Conservation (phyloP, 2,329 filamentous ascomycete species). For the Cadophora sp. region DNA sequence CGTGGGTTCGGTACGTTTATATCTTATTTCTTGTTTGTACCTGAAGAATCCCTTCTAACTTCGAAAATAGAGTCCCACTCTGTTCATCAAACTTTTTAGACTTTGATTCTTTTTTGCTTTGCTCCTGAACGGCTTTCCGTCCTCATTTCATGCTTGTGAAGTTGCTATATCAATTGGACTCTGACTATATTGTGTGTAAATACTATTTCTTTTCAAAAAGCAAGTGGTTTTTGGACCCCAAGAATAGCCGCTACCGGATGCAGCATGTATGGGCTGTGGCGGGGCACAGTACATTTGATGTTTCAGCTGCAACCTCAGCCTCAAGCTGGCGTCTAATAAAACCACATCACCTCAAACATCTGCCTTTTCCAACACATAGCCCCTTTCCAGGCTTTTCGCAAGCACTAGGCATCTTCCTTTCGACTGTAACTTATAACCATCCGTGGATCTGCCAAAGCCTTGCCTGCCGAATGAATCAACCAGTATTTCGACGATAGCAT, state of each 20-base stretch:
- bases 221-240: background rate
- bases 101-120: background rate
- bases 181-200: too few species aligned
- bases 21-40: background rate
- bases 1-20: constrained; percentile 11
- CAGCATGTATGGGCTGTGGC: constrained; percentile 8
- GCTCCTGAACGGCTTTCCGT: background rate
- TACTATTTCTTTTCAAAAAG: too few species aligned
- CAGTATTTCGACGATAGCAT: too few species aligned
- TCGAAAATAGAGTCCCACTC: background rate
- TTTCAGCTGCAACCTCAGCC: constrained; percentile 3
- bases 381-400: background rate
- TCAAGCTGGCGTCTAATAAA: constrained; percentile 3
- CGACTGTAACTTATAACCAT: too few species aligned
- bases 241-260: constrained; percentile 1
- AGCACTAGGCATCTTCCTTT: too few species aligned
- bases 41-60: background rate
- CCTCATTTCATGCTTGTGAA: too few species aligned
- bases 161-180: too few species aligned
- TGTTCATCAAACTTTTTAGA: background rate
- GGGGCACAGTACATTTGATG: background rate
- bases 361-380: too few species aligned
- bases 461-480: too few species aligned
- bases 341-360: background rate
- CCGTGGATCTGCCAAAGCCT: too few species aligned